Base-by-base conservation (phyloP, 2,329 filamentous ascomycete species). In the Paecilomyces formosus region DNA sequence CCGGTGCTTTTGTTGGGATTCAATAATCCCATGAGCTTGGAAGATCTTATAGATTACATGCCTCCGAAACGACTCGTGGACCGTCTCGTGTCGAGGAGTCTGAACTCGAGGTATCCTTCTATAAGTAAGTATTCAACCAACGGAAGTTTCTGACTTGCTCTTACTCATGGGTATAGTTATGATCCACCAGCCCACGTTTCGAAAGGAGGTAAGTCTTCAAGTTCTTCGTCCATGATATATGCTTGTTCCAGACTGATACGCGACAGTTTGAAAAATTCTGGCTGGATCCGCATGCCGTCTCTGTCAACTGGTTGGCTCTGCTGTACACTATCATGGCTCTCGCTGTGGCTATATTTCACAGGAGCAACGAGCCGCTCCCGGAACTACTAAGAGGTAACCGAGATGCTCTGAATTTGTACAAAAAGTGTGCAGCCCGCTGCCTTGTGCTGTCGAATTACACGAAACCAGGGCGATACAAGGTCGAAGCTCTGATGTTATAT, bases 111-210 rank as follows among this genome's bases (percentile, higher is more conserved):
- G 26, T 72, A 74, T 55, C 71, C 71, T n/a, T 58, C 62, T 28
- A 55, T 71, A 49, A 56, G 71, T 73, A 61, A 51, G 66, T 60
- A 3, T n/a, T 8, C 11, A 24, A 26, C 9, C 53, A 13, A 1
- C 30, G 8, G 79, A 3, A 68, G 84, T n/a, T 76, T 82, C 9
- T 65, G 82, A 9, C 80, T 83, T 61, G 11, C 8, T 71, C 18
- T 28, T 26, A 49, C 26, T 61, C 9, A 58, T 83, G 1, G 77
- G 81, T 59, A 35, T 45, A 73, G 71, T 65, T 24, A 30, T 63
- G 11, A 58, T 72, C 13, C 71, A 74, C 61, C 61, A 70, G 15
- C 66, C 69, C 9, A 69, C 69, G 0, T 73, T 71, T 55, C 66
- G 66, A 54, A 69, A 65, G 58, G 67, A 73, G 63, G 67, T 68